Evolutionary conservation across 2,329 filamentous ascomycete genomes (phyloP).

Genomic region (Fusarium newnesense): DNA sequence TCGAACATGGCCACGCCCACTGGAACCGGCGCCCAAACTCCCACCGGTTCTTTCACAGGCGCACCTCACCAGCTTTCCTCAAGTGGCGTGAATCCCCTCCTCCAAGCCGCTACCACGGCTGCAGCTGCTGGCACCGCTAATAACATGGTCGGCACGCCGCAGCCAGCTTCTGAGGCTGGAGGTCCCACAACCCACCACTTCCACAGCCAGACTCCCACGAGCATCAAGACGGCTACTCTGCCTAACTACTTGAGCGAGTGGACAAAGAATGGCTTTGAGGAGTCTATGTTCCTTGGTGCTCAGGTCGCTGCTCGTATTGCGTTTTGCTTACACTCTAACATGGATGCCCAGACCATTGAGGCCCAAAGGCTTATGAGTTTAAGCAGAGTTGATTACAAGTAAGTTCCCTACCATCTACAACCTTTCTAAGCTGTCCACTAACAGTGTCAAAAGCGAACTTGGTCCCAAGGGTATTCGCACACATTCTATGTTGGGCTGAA

Average conservation of each 20-base stretch:
- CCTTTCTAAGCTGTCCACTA: slow-evolving; percentile 9
- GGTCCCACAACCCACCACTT: slow-evolving; percentile 60
- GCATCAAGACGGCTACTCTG: slow-evolving; percentile 79
- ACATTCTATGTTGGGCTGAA: slow-evolving; percentile 63
- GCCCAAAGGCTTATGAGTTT: slow-evolving; percentile 66
- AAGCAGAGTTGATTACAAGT: slow-evolving; percentile 71
- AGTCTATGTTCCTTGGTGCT: slow-evolving; percentile 86
- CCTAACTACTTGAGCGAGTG: slow-evolving; percentile 92
- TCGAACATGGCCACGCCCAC: slow-evolving; percentile 92
- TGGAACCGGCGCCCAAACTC: slow-evolving; percentile 91
- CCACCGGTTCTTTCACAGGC: slow-evolving; percentile 70
- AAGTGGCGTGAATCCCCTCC: slow-evolving; percentile 83
- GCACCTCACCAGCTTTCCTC: slow-evolving; percentile 65
- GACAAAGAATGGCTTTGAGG: slow-evolving; percentile 83
- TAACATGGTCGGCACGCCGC: slow-evolving; percentile 51
- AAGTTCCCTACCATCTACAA: slow-evolving; percentile 44
- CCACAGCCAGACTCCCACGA: slow-evolving; percentile 80
- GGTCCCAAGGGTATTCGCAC: slow-evolving; percentile 65
- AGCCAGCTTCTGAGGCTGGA: slow-evolving; percentile 54
- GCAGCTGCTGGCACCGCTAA: slow-evolving; percentile 61
- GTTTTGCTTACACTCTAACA: slow-evolving; percentile 66
- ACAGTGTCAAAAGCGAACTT: slow-evolving; percentile 58
- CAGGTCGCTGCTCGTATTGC: slow-evolving; percentile 79
- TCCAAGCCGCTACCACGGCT: slow-evolving; percentile 88
- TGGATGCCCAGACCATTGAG: slow-evolving; percentile 63